Percentiles rank a stretch among this genome's conserved stretches.
Conservation (phyloP, 805 yeast genomes). For the Schwanniomyces sp. region DNA sequence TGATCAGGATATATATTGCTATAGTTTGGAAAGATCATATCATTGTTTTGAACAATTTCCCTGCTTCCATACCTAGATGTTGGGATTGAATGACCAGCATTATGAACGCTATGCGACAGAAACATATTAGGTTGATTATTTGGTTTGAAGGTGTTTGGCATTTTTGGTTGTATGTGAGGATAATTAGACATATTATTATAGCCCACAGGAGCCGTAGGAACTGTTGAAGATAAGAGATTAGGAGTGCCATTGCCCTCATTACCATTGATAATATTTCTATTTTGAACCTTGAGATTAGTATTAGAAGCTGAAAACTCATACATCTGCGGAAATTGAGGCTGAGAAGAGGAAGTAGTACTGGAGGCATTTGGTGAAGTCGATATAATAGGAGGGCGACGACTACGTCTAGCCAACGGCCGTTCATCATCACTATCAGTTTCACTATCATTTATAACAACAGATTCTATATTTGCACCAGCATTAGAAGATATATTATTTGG, state of each 20-base stretch:
- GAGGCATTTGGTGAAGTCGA: neutral
- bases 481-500: neutral
- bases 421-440: constrained; percentile 2
- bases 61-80: neutral
- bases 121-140: neutral
- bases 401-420: neutral
- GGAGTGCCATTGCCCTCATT: neutral
- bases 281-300: neutral
- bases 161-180: neutral
- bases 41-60: neutral
- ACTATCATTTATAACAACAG: neutral
- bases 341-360: neutral
- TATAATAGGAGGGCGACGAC: neutral
- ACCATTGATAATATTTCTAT: no score
- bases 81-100: neutral
- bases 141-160: neutral
- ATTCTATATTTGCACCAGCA: no score
- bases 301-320: neutral
- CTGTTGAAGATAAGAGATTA: neutral
- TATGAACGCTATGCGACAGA: neutral
- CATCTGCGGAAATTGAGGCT: neutral
- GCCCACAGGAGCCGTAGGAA: neutral
- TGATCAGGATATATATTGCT: neutral
- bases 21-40: neutral
- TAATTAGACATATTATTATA: neutral